Evolutionary conservation across 805 yeast genomes (phyloP).

Genomic region (Barnettozyma wickerhamii): DNA sequence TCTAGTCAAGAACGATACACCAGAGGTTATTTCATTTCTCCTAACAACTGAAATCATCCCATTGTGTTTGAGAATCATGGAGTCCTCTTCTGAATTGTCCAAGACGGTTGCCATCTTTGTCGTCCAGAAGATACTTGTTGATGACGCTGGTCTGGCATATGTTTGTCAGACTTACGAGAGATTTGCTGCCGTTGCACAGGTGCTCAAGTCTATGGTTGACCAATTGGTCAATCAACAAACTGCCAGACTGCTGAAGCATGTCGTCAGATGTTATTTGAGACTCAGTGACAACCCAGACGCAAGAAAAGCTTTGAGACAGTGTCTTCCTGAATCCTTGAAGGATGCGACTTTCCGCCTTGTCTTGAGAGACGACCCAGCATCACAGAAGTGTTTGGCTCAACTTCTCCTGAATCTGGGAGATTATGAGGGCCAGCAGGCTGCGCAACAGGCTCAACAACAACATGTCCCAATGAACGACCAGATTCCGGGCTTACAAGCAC

Average conservation of each 20-base stretch:
- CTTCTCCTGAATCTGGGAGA: constrained; percentile 63
- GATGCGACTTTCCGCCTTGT: constrained; percentile 81
- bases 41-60: constrained; percentile 97
- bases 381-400: constrained; percentile 84
- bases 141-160: constrained; percentile 86
- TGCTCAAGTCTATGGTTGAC: constrained; percentile 80
- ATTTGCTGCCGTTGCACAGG: constrained; percentile 90
- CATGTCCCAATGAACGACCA: not conserved
- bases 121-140: constrained; percentile 86
- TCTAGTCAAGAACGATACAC: constrained; percentile 89
- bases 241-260: constrained; percentile 84
- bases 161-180: constrained; percentile 95
- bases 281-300: constrained; percentile 89
- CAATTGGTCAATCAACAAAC: constrained; percentile 75
- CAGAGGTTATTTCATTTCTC: constrained; percentile 88
- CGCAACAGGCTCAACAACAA: constrained; percentile 6
- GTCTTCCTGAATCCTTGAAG: constrained; percentile 81
- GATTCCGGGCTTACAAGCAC: not conserved
- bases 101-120: constrained; percentile 97
- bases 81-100: constrained; percentile 85
- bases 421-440: constrained; percentile 22
- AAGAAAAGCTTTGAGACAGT: constrained; percentile 74
- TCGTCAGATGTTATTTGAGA: constrained; percentile 88
- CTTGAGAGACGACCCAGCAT: constrained; percentile 80
- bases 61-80: constrained; percentile 90